Base-by-base conservation (phyloP, 805 yeast species). In the Candida wancherniae region DNA sequence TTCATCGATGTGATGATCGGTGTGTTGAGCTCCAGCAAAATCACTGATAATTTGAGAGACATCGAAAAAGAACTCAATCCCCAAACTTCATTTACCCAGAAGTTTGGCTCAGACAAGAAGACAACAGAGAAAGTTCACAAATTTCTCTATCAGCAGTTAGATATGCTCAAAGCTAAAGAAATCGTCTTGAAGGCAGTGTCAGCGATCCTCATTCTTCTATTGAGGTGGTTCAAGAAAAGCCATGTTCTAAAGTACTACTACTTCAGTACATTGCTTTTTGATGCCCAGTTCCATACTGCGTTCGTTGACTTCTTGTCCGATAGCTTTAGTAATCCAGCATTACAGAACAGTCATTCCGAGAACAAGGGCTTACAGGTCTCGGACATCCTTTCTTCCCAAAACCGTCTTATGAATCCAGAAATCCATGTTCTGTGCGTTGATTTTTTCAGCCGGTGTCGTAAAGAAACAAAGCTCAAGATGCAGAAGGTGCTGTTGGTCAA, bases 161-260 rank as follows among this genome's bases (percentile, higher is more conserved):
- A 80, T 42, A 61, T 77, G 2, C 39, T 65, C 4, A 67, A 80
- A 39, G 61, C 73, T n/a, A 80, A 79, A 41, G 90, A 83, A 44
- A 57, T 75, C 3, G 61, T 79, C 1, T 47, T 80, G 30, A 81
- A 78, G 42, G 72, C 80, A 4, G 60, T 80, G 2, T 63, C 80
- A 0, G 72, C 73, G 2, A 68, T 77, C 1, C 33, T 85, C 1
- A 44, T 60, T 8, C 45, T 74, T 13, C 50, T 92, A 13, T 51
- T 80, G 19, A 72, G 71, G 45, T 88, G 97, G 96, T 80, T 84
- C 52, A 84, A 83, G 50, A 53, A 70, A 7, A 80, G 76, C 26
- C 96, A 92, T 52, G 61, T 86, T 2, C 53, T 88, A 40, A 88
- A 90, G 53, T 79, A 71, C 52, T 94, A 86, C 51, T 84, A 80